These are phyloP conservation scores for Wallacemonas rigidus DNA, from an alignment of 208 protist species.

Conservation along the genomic window DNA sequence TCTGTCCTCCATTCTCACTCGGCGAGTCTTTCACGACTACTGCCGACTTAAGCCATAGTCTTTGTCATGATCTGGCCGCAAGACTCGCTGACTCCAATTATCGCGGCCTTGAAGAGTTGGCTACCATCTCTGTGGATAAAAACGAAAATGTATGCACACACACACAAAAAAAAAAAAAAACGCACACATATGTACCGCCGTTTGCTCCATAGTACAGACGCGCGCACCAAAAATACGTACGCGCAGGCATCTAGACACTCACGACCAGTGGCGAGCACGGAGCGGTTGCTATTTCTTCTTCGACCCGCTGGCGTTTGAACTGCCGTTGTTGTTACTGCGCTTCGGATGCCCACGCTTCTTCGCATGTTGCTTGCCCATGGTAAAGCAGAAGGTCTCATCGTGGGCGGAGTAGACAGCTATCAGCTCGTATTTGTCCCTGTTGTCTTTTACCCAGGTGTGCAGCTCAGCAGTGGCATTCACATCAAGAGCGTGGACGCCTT, in stretches of 20 bases:
- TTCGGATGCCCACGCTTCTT: slow-evolving; percentile 4
- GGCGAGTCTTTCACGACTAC: no score
- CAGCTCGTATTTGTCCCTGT: slow-evolving; percentile 31
- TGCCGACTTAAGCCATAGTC: no score
- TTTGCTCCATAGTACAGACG: no score
- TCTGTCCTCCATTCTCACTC: no score
- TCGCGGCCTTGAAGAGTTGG: no score
- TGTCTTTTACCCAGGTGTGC: slow-evolving; percentile 43
- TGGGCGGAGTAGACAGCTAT: slow-evolving; percentile 49
- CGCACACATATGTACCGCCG: neutral
- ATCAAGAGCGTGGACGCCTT: neutral
- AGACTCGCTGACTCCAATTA: no score
- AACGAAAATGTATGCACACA: neutral
- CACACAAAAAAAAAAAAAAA: neutral
- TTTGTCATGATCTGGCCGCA: no score
- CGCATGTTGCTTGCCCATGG: slow-evolving; percentile 39
- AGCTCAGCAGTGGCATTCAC: slow-evolving; percentile 23
- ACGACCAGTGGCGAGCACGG: no score
- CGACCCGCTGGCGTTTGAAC: neutral
- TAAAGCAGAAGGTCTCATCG: slow-evolving; percentile 43
- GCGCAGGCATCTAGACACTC: no score
- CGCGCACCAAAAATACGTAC: no score
- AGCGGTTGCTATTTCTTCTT: slow-evolving; percentile 7
- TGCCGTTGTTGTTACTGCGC: slow-evolving; percentile 4
- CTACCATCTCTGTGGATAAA: neutral